Percentiles rank a stretch among this genome's conserved stretches.
Evolutionary conservation across 768 basidiomycete genomes (phyloP).

Genomic region (Leucocoprinus sp.): DNA sequence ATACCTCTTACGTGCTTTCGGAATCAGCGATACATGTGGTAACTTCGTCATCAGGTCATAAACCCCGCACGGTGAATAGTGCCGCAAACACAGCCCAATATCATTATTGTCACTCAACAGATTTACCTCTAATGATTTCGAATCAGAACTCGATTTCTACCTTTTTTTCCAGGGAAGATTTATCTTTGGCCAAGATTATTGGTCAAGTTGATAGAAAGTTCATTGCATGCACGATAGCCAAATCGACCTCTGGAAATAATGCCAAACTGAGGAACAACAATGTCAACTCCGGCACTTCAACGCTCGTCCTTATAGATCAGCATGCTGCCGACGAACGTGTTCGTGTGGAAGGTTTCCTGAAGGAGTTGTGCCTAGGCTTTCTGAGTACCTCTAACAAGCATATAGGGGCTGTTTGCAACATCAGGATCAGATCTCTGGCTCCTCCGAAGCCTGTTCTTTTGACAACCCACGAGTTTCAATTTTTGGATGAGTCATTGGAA

Average conservation of each 20-base stretch:
- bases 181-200: constrained; percentile 53
- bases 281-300: constrained; percentile 13
- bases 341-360: constrained; percentile 78
- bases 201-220: constrained; percentile 90
- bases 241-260: constrained; percentile 7
- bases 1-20: constrained; percentile 4
- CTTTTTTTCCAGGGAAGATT: constrained; percentile 32
- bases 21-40: constrained; percentile 4
- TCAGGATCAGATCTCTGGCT: constrained; percentile 34
- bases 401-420: constrained; percentile 19
- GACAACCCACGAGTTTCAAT: constrained; percentile 53
- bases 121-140: constrained; percentile 12
- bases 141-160: constrained; percentile 12
- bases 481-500: constrained; percentile 32
- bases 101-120: constrained; percentile 5
- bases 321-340: constrained; percentile 98
- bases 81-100: not conserved
- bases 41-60: not conserved
- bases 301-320: constrained; percentile 84
- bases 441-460: constrained; percentile 58
- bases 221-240: constrained; percentile 57
- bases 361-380: constrained; percentile 65
- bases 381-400: constrained; percentile 32
- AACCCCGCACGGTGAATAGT: not conserved
- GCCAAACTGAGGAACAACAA: constrained; percentile 2